A percentile compares a stretch with the other conserved stretches of the same genome.
Conservation (phyloP, 345 rosid genomes). For the Pistacia integerrima region DNA sequence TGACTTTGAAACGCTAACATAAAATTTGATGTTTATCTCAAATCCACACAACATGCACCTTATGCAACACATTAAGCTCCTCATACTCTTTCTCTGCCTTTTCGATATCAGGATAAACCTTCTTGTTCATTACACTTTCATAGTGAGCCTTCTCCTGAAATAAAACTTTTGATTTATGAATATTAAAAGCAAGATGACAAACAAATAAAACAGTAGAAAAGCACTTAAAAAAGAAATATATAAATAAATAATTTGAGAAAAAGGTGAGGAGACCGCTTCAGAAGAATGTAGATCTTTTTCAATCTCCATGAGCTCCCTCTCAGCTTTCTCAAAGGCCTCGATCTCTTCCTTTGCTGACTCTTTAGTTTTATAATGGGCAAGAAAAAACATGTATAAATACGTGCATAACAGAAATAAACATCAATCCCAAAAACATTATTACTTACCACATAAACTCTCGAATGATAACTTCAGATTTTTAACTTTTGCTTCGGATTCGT, state of each 20-base stretch:
- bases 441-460: conserved; percentile 70
- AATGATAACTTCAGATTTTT: conserved; percentile 55
- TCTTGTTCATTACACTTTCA: conserved; percentile 68
- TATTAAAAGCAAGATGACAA: conserved; percentile 14
- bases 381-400: not conserved
- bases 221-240: conserved; percentile 3
- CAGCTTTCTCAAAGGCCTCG: conserved; percentile 73
- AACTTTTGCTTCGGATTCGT: conserved; percentile 64
- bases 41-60: conserved; percentile 41
- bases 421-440: not conserved
- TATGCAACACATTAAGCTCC: conserved; percentile 59
- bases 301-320: conserved; percentile 66
- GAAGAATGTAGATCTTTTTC: conserved; percentile 63
- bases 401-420: not conserved
- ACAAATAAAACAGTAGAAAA: conserved; percentile 12
- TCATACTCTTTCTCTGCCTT: conserved; percentile 57
- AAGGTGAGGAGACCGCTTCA: conserved; percentile 47
- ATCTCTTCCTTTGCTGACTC: conserved; percentile 81
- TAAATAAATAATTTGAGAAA: not conserved
- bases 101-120: conserved; percentile 72
- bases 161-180: conserved; percentile 27
- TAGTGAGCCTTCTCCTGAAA: conserved; percentile 77
- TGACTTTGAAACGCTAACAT: not conserved
- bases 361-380: conserved; percentile 20
- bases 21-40: conserved; percentile 7